A percentile compares a stretch with the other conserved stretches of the same genome.
phyloP scores from a whole-genome alignment of 2,329 filamentous ascomycete genomes.

The Sarocladium kiliense region DNA sequence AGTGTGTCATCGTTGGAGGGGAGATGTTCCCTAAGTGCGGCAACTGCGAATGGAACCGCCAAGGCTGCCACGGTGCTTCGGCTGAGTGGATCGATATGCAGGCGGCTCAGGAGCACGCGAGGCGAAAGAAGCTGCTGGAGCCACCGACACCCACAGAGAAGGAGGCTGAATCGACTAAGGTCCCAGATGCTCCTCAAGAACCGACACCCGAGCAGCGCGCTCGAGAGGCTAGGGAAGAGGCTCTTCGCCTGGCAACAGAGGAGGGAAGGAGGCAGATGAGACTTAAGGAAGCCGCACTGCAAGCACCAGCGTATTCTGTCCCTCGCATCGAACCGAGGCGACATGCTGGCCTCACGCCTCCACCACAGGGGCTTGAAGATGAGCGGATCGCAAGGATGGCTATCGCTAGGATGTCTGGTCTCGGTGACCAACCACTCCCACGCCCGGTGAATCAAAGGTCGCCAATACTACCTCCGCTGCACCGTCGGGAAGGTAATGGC shows the following conservation, averaged over 20 bases:
- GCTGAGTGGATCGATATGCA: conserved; percentile 12
- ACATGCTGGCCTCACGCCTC: conserved; percentile 2
- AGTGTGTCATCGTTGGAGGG: conserved; percentile 38
- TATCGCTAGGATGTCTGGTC: neutral
- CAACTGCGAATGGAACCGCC: conserved; percentile 46
- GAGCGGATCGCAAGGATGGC: conserved; percentile 6
- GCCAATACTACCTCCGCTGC: conserved; percentile 1
- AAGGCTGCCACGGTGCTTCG: conserved; percentile 29
- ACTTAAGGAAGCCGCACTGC: neutral
- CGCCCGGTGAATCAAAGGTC: neutral
- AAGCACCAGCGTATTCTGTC: neutral
- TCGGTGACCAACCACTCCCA: conserved; percentile 1
- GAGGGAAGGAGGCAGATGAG: neutral
- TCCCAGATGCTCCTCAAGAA: neutral
- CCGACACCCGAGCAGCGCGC: neutral
- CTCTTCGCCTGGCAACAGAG: neutral
- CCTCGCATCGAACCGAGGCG: neutral
- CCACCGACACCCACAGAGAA: conserved; percentile 4
- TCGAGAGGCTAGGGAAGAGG: neutral
- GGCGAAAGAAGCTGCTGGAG: neutral
- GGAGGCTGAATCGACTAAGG: neutral
- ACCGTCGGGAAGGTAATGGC: neutral
- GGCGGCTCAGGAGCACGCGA: conserved; percentile 9
- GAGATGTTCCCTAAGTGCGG: conserved; percentile 41
- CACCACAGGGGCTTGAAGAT: conserved; percentile 6